Conservation (phyloP, 176 grass and related monocot genomes). For the Themeda triandra region DNA sequence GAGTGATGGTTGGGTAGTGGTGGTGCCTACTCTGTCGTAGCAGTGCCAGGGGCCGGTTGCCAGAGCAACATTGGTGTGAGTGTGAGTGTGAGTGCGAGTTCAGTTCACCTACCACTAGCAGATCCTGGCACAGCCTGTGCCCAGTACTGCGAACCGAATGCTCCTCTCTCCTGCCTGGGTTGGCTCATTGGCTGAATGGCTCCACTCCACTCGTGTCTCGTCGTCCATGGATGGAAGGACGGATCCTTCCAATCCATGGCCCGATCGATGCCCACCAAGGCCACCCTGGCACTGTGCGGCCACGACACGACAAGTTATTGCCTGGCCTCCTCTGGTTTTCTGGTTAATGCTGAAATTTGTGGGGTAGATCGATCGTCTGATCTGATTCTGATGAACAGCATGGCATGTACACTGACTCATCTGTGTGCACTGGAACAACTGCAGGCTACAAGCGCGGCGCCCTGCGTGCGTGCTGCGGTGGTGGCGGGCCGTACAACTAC, state of each 20-base stretch:
- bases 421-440: too few species aligned
- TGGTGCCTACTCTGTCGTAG: too few species aligned
- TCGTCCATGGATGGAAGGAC: not conserved
- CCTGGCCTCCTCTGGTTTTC: not conserved
- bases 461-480: conserved; percentile 66
- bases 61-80: conserved; percentile 30
- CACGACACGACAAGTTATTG: not conserved
- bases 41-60: not conserved
- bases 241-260: not conserved
- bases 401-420: not conserved
- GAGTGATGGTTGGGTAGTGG: too few species aligned
- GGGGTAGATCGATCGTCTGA: not conserved
- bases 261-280: not conserved
- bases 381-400: not conserved
- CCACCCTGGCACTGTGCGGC: not conserved
- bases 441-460: conserved; percentile 67
- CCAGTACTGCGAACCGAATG: not conserved
- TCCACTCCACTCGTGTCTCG: not conserved
- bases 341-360: too few species aligned
- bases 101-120: not conserved
- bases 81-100: not conserved
- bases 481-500: conserved; percentile 73
- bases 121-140: not conserved
- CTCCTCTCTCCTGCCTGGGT: too few species aligned
- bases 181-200: too few species aligned